These are phyloP conservation scores for Brassica juncea DNA, from an alignment of 345 rosid genomes.

Conservation along the genomic window DNA sequence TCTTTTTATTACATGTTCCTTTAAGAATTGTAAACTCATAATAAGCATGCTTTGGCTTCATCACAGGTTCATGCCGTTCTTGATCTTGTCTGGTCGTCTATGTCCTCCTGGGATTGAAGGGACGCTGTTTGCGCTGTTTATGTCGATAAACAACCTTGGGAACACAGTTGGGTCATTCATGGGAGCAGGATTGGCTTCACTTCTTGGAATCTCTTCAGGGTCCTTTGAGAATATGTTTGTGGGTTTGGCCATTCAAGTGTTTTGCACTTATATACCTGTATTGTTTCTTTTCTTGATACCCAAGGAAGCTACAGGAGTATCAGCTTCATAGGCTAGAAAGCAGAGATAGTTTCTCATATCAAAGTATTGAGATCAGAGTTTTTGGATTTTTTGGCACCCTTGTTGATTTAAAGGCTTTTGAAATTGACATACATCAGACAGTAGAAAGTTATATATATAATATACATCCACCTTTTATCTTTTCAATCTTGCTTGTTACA, in stretches of 20 bases:
- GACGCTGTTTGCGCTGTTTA: slow-evolving; percentile 91
- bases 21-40: not conserved
- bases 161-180: slow-evolving; percentile 80
- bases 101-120: slow-evolving; percentile 99
- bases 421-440: not conserved
- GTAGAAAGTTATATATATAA: not conserved
- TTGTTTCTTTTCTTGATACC: slow-evolving; percentile 80
- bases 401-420: not conserved
- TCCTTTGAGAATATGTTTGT: slow-evolving; percentile 76
- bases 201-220: slow-evolving; percentile 77
- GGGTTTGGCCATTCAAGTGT: slow-evolving; percentile 69
- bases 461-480: not conserved
- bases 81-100: slow-evolving; percentile 87
- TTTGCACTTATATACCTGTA: slow-evolving; percentile 78
- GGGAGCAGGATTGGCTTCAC: slow-evolving; percentile 89
- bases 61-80: slow-evolving; percentile 94
- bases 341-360: not conserved
- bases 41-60: not conserved
- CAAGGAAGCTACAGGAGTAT: slow-evolving; percentile 81
- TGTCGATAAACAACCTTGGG: slow-evolving; percentile 93
- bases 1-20: not conserved
- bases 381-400: not conserved
- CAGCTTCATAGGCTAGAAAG: slow-evolving; percentile 46
- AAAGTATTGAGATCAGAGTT: not conserved
- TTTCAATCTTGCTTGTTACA: not conserved